These are phyloP conservation scores for Aspergillus sp. DNA, from an alignment of 2,329 filamentous ascomycete genomes.

Conservation along the genomic window DNA sequence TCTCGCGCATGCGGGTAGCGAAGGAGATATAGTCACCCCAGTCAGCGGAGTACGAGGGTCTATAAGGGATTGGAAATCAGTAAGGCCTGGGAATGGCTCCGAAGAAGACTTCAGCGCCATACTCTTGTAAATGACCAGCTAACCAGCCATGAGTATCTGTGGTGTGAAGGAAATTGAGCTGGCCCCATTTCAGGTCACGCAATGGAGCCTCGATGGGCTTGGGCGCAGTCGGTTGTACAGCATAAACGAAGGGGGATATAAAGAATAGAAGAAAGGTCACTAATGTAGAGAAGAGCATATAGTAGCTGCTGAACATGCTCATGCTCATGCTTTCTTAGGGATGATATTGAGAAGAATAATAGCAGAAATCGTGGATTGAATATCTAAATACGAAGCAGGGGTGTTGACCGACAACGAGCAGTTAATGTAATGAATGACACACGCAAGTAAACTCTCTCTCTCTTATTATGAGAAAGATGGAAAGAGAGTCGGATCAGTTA, in stretches of 20 bases:
- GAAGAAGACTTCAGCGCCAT: conserved; percentile 31
- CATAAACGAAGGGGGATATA: conserved; percentile 37
- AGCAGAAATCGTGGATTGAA: not conserved
- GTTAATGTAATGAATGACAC: too few species aligned
- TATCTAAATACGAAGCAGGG: too few species aligned
- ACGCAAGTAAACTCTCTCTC: too few species aligned
- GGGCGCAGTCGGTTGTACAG: conserved; percentile 78
- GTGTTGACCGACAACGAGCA: too few species aligned
- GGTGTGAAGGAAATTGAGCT: conserved; percentile 95
- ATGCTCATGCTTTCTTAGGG: not conserved
- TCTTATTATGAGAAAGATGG: too few species aligned
- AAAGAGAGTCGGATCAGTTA: too few species aligned
- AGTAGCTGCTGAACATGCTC: not conserved
- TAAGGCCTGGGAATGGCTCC: not conserved
- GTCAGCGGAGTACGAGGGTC: conserved; percentile 88
- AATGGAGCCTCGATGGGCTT: conserved; percentile 76
- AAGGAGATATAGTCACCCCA: conserved; percentile 99
- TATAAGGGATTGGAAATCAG: conserved; percentile 39
- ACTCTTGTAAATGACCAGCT: conserved; percentile 89
- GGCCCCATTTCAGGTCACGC: conserved; percentile 84
- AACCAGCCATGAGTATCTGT: conserved; percentile 97
- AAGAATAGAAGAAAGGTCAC: conserved; percentile 21
- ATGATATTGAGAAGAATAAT: not conserved
- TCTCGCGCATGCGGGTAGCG: conserved; percentile 74
- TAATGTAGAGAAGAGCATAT: not conserved